Evolutionary conservation across 805 yeast species (phyloP).

Genomic region (Monosporozyma unispora): DNA sequence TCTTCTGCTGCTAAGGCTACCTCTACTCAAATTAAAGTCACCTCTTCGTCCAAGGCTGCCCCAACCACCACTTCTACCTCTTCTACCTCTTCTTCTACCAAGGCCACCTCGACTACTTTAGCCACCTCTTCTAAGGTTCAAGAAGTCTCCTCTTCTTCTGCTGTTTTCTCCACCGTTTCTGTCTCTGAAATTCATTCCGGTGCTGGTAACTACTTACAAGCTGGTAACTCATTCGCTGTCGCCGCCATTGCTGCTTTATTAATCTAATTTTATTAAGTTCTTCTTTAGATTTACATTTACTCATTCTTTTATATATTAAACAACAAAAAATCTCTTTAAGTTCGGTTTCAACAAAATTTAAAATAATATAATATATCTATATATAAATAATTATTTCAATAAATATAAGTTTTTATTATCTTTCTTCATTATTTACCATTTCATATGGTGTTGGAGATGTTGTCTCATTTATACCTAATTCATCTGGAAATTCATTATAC

Average conservation of each 20-base stretch:
- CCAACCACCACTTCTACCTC: conserved; percentile 28
- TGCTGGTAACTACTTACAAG: conserved; percentile 22
- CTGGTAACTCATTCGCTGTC: conserved; percentile 16
- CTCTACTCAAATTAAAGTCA: conserved; percentile 28
- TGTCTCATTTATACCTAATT: not conserved
- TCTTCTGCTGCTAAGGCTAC: conserved; percentile 16
- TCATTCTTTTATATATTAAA: not conserved
- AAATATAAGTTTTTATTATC: too few relatives aligned
- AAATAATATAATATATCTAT: not conserved
- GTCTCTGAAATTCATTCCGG: conserved; percentile 33
- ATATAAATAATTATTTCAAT: not conserved
- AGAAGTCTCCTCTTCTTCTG: not conserved
- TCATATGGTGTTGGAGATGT: not conserved
- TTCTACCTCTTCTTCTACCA: conserved; percentile 18
- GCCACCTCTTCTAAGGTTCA: not conserved
- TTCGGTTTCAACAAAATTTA: not conserved
- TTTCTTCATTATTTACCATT: not conserved
- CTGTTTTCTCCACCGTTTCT: conserved; percentile 15
- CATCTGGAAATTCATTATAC: conserved; percentile 12
- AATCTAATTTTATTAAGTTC: conserved; percentile 10
- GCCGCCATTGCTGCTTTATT: conserved; percentile 25
- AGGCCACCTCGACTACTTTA: conserved; percentile 14
- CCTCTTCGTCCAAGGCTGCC: conserved; percentile 29
- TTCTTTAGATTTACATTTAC: not conserved
- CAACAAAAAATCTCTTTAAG: not conserved